phyloP scores from a whole-genome alignment of 495 filamentous ascomycete genomes.

The Penicillium canariense region DNA sequence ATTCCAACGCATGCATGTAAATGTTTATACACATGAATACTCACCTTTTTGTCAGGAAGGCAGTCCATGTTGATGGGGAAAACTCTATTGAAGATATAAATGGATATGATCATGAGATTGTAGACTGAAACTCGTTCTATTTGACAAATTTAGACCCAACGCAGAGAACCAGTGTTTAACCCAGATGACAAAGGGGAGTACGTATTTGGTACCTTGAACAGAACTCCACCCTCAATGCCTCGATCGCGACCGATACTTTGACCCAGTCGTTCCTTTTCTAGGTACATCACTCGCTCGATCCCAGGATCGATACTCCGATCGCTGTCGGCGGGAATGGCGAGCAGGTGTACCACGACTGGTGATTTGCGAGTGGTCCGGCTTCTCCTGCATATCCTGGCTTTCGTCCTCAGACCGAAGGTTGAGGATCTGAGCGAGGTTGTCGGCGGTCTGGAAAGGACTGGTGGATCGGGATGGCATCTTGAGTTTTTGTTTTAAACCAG shows the following conservation, averaged over 20 bases:
- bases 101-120: too few relatives aligned
- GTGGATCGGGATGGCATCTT: slow-evolving; percentile 20
- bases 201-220: background rate
- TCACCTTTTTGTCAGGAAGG: too few relatives aligned
- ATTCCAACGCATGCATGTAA: too few relatives aligned
- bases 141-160: too few relatives aligned
- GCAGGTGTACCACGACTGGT: slow-evolving; percentile 21
- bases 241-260: slow-evolving; percentile 22
- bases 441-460: slow-evolving; percentile 7
- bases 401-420: slow-evolving; percentile 9
- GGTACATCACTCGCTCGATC: slow-evolving; percentile 13
- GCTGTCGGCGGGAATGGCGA: slow-evolving; percentile 17
- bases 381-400: slow-evolving; percentile 3
- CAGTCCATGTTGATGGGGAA: too few relatives aligned
- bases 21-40: too few relatives aligned
- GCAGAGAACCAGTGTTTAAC: background rate
- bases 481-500: too few relatives aligned
- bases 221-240: slow-evolving; percentile 21
- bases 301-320: slow-evolving; percentile 24
- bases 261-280: slow-evolving; percentile 18
- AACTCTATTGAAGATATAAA: too few relatives aligned
- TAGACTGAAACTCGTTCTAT: too few relatives aligned
- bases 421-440: slow-evolving; percentile 12
- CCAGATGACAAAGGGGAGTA: background rate
- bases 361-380: slow-evolving; percentile 14